Conservation (phyloP, 2,329 filamentous ascomycete genomes). For the Alternaria gansuensis region DNA sequence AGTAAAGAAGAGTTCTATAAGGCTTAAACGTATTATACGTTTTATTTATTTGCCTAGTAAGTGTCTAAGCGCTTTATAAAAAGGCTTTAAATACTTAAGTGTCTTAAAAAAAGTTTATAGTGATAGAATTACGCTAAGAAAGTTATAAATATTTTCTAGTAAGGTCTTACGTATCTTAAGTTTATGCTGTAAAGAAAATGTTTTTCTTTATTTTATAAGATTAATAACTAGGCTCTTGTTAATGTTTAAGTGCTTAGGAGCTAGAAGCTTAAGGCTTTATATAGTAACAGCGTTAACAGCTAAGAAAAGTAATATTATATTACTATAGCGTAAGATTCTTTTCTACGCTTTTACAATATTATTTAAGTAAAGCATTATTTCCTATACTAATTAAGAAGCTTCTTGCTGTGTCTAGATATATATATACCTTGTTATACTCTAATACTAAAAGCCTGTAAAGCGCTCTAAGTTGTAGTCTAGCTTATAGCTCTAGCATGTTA, state of each 20-base stretch:
- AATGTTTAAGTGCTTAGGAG: constrained; percentile 17
- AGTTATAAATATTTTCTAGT: constrained; percentile 17
- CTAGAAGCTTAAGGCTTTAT: constrained; percentile 19
- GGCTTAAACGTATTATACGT: constrained; percentile 21
- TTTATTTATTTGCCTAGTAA: constrained; percentile 23
- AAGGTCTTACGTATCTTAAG: constrained; percentile 7
- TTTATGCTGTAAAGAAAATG: constrained; percentile 21
- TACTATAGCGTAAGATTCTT: constrained; percentile 18
- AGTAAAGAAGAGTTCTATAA: constrained; percentile 20
- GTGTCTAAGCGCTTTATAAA: constrained; percentile 22
- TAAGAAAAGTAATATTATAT: constrained; percentile 13
- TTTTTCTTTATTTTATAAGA: constrained; percentile 16
- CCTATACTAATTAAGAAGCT: constrained; percentile 18
- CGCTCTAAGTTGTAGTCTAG: constrained; percentile 30
- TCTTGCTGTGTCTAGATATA: background rate
- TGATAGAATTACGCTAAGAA: constrained; percentile 18
- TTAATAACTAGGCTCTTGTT: constrained; percentile 14
- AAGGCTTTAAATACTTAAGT: constrained; percentile 29
- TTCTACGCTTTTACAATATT: constrained; percentile 21
- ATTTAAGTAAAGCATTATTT: constrained; percentile 29
- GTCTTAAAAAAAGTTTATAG: constrained; percentile 29
- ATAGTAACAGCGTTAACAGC: constrained; percentile 20
- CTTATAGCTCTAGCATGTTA: constrained; percentile 32
- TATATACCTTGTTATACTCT: constrained; percentile 32
- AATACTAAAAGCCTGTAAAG: constrained; percentile 32